Evolutionary conservation across 495 filamentous ascomycete genomes (phyloP).

Genomic region (Patellaria atrata): DNA sequence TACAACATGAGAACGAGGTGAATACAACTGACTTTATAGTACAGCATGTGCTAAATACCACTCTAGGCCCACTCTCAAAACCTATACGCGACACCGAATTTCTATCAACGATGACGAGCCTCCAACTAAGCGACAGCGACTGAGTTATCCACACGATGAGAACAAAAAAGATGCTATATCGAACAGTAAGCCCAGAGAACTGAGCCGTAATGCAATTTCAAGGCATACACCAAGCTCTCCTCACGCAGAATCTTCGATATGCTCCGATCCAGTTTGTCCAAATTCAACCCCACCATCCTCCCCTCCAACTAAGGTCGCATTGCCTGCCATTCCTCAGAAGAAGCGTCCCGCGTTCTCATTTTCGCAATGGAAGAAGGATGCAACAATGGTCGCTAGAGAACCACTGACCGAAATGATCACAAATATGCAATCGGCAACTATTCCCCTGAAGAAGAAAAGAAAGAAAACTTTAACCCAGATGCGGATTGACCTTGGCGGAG

Average conservation of each 20-base stretch:
- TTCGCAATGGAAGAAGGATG: conserved; percentile 5
- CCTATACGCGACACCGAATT: conserved; percentile 21
- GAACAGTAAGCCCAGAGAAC: no score
- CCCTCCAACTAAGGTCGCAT: not conserved
- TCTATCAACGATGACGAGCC: conserved; percentile 16
- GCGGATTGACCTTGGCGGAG: conserved; percentile 50
- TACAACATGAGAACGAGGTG: no score
- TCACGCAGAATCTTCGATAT: conserved; percentile 3
- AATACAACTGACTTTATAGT: no score
- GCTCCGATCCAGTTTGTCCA: conserved; percentile 9
- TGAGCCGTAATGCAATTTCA: no score
- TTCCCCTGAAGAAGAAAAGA: conserved; percentile 9
- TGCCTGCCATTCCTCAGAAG: conserved; percentile 3
- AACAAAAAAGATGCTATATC: conserved; percentile 1
- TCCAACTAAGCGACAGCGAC: conserved; percentile 15
- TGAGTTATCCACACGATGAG: not conserved
- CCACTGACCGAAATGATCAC: conserved; percentile 10
- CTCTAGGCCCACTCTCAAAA: conserved; percentile 13
- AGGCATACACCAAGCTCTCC: conserved; percentile 2
- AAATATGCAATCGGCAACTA: conserved; percentile 7
- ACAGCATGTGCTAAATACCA: no score
- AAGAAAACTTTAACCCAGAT: conserved; percentile 40
- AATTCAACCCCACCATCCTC: conserved; percentile 14
- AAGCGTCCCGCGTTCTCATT: conserved; percentile 15
- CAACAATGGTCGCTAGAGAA: conserved; percentile 1